Conservation (phyloP, 345 rosid genomes). For the Salix suchowensis region DNA sequence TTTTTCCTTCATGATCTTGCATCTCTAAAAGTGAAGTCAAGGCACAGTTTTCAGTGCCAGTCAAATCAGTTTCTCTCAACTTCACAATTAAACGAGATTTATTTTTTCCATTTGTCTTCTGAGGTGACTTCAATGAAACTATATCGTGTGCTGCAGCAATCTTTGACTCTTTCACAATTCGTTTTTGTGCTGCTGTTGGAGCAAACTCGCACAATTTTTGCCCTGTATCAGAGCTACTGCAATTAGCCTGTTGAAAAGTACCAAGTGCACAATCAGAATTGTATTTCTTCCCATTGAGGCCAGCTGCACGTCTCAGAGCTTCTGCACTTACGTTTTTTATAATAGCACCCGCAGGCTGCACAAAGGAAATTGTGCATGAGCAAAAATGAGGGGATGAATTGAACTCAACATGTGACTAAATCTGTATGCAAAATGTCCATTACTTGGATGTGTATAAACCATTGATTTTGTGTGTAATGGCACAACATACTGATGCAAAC, state of each 20-base stretch:
- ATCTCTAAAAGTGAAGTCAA: constrained; percentile 32
- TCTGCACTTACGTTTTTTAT: constrained; percentile 7
- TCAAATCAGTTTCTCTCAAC: constrained; percentile 21
- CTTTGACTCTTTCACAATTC: constrained; percentile 15
- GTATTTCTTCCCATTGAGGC: neutral
- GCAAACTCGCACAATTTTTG: constrained; percentile 27
- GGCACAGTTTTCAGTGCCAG: constrained; percentile 32
- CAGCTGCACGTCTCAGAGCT: constrained; percentile 8
- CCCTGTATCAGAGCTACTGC: constrained; percentile 11
- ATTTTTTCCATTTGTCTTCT: constrained; percentile 25
- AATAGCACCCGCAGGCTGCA: constrained; percentile 28
- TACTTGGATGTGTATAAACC: neutral
- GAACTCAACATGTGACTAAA: neutral
- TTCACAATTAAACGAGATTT: constrained; percentile 15
- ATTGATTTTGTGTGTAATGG: neutral
- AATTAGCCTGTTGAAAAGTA: neutral
- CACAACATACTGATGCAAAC: neutral
- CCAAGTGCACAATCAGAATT: neutral
- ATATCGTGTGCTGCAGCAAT: constrained; percentile 10
- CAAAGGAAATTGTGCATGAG: constrained; percentile 16
- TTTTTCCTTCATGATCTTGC: constrained; percentile 31
- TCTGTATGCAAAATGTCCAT: neutral
- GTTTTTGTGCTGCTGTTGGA: constrained; percentile 12
- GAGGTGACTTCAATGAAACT: constrained; percentile 14
- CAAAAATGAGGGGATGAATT: neutral